These are phyloP conservation scores for Boletus austroedulis DNA, from an alignment of 1,284 basidiomycete genomes.

Conservation along the genomic window DNA sequence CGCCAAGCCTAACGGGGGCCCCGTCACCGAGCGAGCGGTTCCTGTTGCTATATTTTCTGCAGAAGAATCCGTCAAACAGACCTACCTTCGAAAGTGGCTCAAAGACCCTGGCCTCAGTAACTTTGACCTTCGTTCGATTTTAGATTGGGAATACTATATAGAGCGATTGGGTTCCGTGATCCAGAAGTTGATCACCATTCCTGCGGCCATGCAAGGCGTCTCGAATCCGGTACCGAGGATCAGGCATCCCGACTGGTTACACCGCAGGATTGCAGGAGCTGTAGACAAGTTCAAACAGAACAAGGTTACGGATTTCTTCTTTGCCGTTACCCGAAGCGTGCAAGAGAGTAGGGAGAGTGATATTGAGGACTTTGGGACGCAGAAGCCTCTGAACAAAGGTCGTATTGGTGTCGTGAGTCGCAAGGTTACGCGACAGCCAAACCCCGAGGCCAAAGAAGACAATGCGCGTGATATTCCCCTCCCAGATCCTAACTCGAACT, in stretches of 20 bases:
- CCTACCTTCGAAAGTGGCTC: constrained; percentile 94
- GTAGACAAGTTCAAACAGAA: constrained; percentile 99
- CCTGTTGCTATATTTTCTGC: constrained; percentile 99
- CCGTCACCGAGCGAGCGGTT: constrained; percentile 95
- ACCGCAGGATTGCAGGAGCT: constrained; percentile 83
- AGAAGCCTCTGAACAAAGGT: constrained; percentile 34
- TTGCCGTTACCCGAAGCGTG: constrained; percentile 29
- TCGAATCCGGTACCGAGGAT: constrained; percentile 95
- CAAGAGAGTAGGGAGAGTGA: constrained; percentile 44
- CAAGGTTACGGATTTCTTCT: constrained; percentile 95
- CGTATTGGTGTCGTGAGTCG: constrained; percentile 58
- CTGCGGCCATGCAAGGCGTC: constrained; percentile 97
- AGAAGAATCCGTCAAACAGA: constrained; percentile 85
- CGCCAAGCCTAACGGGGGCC: constrained; percentile 87
- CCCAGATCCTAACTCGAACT: constrained; percentile 65
- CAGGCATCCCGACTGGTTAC: constrained; percentile 96
- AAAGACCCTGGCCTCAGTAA: constrained; percentile 87
- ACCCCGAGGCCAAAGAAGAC: constrained; percentile 42
- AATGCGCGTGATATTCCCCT: constrained; percentile 35
- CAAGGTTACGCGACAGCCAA: constrained; percentile 42
- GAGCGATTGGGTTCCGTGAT: constrained; percentile 97
- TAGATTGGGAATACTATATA: constrained; percentile 99
- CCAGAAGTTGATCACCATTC: constrained; percentile 99
- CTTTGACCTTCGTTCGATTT: constrained; percentile 91
- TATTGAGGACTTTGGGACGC: constrained; percentile 64